Evolutionary conservation across 2,329 filamentous ascomycete genomes (phyloP).

Genomic region (Orbilia ellipsospora): DNA sequence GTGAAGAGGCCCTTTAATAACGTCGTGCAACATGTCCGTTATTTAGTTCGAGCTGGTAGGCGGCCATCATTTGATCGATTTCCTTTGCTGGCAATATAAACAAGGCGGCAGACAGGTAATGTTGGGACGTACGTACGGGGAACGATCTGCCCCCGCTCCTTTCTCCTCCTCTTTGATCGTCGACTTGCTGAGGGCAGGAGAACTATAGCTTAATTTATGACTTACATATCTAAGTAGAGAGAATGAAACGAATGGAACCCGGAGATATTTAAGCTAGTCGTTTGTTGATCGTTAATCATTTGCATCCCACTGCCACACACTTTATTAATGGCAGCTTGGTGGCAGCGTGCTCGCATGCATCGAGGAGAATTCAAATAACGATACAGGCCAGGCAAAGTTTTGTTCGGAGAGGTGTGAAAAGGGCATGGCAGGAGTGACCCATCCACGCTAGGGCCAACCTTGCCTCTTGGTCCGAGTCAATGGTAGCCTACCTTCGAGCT

Average conservation of each 20-base stretch:
- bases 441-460: conserved; percentile 38
- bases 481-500: conserved; percentile 40
- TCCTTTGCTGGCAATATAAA: conserved; percentile 53
- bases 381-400: not conserved
- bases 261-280: conserved; percentile 50
- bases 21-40: conserved; percentile 54
- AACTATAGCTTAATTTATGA: conserved; percentile 33
- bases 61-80: conserved; percentile 42
- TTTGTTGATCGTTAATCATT: conserved; percentile 54
- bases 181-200: conserved; percentile 50
- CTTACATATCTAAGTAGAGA: conserved; percentile 43
- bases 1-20: conserved; percentile 43
- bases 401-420: conserved; percentile 27
- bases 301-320: conserved; percentile 25
- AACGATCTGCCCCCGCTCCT: conserved; percentile 44
- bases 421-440: conserved; percentile 30
- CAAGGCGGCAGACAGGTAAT: conserved; percentile 34
- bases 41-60: conserved; percentile 43
- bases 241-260: conserved; percentile 50
- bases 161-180: conserved; percentile 54
- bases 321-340: not conserved
- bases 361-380: conserved; percentile 22
- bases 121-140: conserved; percentile 18
- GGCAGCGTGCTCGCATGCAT: conserved; percentile 20
- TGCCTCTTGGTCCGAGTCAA: conserved; percentile 47